These are phyloP conservation scores for Triglochin maritima DNA, from an alignment of 106 monocot genomes.

Conservation along the genomic window DNA sequence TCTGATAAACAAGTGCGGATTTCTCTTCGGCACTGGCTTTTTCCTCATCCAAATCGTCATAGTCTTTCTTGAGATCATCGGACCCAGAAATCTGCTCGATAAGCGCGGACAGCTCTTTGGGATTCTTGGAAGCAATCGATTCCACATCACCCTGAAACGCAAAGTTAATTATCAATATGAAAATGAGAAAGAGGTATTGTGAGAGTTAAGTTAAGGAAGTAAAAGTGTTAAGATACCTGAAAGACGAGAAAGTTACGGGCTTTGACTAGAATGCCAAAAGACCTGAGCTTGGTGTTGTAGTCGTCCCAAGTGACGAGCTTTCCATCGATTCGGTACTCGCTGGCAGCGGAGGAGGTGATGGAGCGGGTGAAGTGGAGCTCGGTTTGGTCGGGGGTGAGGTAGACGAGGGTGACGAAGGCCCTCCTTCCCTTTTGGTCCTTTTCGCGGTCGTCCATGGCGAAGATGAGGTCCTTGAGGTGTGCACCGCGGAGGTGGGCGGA, in stretches of 20 bases:
- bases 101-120: conserved; percentile 81
- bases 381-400: conserved; percentile 26
- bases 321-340: conserved; percentile 80
- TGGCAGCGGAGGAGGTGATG: conserved; percentile 69
- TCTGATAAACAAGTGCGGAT: conserved; percentile 86
- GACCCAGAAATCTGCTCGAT: conserved; percentile 96
- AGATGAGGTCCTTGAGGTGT: conserved; percentile 91
- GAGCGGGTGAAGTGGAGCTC: conserved; percentile 76
- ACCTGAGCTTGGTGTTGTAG: conserved; percentile 67
- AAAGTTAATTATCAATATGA: not conserved
- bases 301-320: conserved; percentile 73
- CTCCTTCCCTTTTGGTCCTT: conserved; percentile 70
- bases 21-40: conserved; percentile 73
- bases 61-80: conserved; percentile 86
- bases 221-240: conserved; percentile 45
- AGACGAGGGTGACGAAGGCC: conserved; percentile 83
- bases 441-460: conserved; percentile 66
- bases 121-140: conserved; percentile 97
- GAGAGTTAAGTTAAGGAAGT: not conserved
- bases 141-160: conserved; percentile 82
- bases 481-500: conserved; percentile 84
- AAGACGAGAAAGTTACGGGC: conserved; percentile 96
- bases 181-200: not conserved
- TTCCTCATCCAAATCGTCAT: conserved; percentile 72
- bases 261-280: conserved; percentile 93